phyloP scores from a whole-genome alignment of 2,329 filamentous ascomycete genomes.

The Fusarium bactridioides region DNA sequence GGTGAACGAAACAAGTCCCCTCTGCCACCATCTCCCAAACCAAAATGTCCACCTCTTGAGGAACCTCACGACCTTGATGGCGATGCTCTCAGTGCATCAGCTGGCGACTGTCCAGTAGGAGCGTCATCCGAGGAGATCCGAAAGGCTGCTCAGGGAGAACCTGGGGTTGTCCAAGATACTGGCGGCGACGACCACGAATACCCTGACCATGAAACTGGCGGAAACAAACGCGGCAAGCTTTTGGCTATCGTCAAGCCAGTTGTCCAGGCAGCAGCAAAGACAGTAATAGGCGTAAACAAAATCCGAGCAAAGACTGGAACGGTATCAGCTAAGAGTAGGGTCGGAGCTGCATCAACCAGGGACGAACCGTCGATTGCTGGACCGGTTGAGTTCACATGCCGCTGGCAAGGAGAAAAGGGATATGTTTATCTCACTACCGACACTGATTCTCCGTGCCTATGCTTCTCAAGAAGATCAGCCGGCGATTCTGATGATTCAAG shows the following conservation, averaged over 20 bases:
- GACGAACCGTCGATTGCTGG: slow-evolving; percentile 49
- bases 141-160: slow-evolving; percentile 57
- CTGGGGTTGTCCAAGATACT: slow-evolving; percentile 44
- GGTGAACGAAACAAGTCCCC: slow-evolving; percentile 80
- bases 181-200: slow-evolving; percentile 55
- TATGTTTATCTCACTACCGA: slow-evolving; percentile 20
- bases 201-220: slow-evolving; percentile 53
- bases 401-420: slow-evolving; percentile 73
- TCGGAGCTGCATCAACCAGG: slow-evolving; percentile 43
- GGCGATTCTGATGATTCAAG: neutral
- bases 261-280: slow-evolving; percentile 72
- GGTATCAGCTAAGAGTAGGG: slow-evolving; percentile 70
- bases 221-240: slow-evolving; percentile 51
- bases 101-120: slow-evolving; percentile 25
- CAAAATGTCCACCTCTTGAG: neutral
- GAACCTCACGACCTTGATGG: neutral
- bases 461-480: neutral
- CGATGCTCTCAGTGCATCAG: slow-evolving; percentile 50
- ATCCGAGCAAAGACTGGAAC: slow-evolving; percentile 66
- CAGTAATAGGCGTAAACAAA: slow-evolving; percentile 73
- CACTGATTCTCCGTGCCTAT: neutral
- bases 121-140: slow-evolving; percentile 62
- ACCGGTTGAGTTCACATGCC: slow-evolving; percentile 74
- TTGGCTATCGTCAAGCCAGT: slow-evolving; percentile 70
- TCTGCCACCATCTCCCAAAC: slow-evolving; percentile 59